Evolutionary conservation across 192 early-diverging fungal species (phyloP), one percentile per base, ranked within the genome.

Genomic region (Coemansia sp.): DNA sequence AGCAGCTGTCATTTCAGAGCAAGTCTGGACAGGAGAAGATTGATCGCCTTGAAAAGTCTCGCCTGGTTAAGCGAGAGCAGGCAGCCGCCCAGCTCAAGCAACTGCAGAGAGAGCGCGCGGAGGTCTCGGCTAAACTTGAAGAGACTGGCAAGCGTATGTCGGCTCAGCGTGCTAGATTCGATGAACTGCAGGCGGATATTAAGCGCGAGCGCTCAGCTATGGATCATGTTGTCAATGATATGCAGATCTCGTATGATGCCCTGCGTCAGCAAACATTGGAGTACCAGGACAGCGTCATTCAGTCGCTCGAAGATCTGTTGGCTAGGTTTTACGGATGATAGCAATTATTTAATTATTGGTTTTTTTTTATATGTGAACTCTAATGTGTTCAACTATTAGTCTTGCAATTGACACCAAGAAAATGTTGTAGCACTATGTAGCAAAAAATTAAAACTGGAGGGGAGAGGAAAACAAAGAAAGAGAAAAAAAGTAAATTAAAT

Each of bases 11-110:
- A 55, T 83, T 78, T 65, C 80, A 83, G 64, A 73, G 69, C 49
- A 75, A 67, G 33, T 75, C 80, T 9, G 80, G 76, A 0, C 67
- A 77, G 23, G 80, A 78, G n/a, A 83, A 83, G 50, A 83, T 83
- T 26, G 80, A 83, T 40, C 63, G 80, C 8, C 40, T 83, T 60
- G 70, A 78, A 32, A 72, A 75, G 62, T 72, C 59, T 39, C 72
- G 73, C 9, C 59, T 70, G 53, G 64, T 67, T 1, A 83, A 83
- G 53, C 66, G 68, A 21, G 80, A 83, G 32, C 73, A 78, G 63
- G 62, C 64, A 0, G 57, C 76, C 2, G 28, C 23, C 0, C 62
- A 62, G 30, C 46, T 78, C 1, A 58, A 53, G 67, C 67, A 69
- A 46, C 61, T 83, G 70, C 73, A 83, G 69, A 26, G 73, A 17